Base-by-base conservation (phyloP, 2,329 filamentous ascomycete genomes). In the Xylariales sp. region DNA sequence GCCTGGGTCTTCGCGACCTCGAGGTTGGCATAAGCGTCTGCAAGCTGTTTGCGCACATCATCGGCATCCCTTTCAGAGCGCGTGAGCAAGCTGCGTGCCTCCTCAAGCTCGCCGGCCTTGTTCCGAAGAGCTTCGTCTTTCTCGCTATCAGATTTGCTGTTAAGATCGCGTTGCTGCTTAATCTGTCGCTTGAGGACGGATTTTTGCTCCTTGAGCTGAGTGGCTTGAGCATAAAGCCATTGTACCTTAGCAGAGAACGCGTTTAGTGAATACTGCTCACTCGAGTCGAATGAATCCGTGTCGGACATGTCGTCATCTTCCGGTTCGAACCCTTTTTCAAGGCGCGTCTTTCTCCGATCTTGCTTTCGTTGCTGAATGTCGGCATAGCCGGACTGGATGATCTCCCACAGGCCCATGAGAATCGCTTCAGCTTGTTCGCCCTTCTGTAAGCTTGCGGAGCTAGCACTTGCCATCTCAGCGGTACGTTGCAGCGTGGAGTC, bases 151-250 rank as follows among this genome's bases (percentile, higher is more conserved):
- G 88, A 89, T 55, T 90, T 90, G 66, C 75, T 89, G 63, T 95
- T 95, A 40, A 96, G 75, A 55, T 95, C 88, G 41, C 90, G 85
- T 63, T 97, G 91, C 58, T 97, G 90, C 65, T 95, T 91, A 53
- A 96, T 91, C 59, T 97, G 90, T 29, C 89, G 81, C 53, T 91
- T 85, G 7, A 97, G 73, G 16, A 95, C 90, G 33, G 81, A 79
- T 57, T 95, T 94, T 57, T 97, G 90, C 51, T 95, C 87, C 44
- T 87, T 83, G 24, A 96, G 69, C 15, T 78, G 78, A 14, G 82
- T 84, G n/a, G 88, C 78, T 41, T 88, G 85, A 28, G 74, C 72
- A 55, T 89, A 88, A 5, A 96, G 67, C 65, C 81, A 85, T 52
- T 89, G 83, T 1, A 97, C 81, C 53, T 87, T 88, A 7, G 77